Evolutionary conservation across 2,329 filamentous ascomycete genomes (phyloP).

Genomic region (Drechslerella coelobrocha): DNA sequence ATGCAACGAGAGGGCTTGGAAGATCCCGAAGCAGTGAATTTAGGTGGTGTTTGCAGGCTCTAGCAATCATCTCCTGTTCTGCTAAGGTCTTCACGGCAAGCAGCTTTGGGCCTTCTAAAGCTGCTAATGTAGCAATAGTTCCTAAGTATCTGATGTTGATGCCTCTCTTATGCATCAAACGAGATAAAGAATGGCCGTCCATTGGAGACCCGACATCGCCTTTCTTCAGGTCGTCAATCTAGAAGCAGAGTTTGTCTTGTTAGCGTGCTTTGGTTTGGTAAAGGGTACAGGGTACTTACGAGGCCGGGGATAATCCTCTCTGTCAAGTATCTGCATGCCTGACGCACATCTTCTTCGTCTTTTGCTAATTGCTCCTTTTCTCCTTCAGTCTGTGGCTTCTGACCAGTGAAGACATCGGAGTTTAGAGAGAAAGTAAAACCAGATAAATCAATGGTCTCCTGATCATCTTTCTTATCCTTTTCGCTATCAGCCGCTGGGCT

Average conservation of each 20-base stretch:
- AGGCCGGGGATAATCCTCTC: constrained; percentile 82
- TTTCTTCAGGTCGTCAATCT: constrained; percentile 81
- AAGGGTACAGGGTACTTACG: constrained; percentile 52
- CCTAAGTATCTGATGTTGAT: constrained; percentile 98
- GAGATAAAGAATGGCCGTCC: constrained; percentile 91
- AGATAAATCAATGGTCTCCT: constrained; percentile 73
- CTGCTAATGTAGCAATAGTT: constrained; percentile 74
- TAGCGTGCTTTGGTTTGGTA: background rate
- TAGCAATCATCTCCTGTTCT: constrained; percentile 90
- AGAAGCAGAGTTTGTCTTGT: constrained; percentile 11
- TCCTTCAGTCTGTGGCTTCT: constrained; percentile 84
- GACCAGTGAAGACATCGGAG: constrained; percentile 93
- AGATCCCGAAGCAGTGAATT: constrained; percentile 79
- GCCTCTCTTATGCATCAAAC: constrained; percentile 91
- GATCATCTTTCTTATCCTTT: constrained; percentile 58
- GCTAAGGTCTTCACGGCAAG: constrained; percentile 78
- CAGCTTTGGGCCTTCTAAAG: constrained; percentile 72
- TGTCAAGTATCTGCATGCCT: constrained; percentile 79
- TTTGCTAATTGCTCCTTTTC: constrained; percentile 82
- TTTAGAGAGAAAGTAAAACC: constrained; percentile 89
- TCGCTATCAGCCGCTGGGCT: constrained; percentile 55
- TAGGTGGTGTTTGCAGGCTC: constrained; percentile 91
- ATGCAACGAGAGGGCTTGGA: constrained; percentile 77
- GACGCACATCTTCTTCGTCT: constrained; percentile 87
- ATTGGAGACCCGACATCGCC: constrained; percentile 97